Evolutionary conservation across 768 basidiomycete genomes (phyloP).

Genomic region (Phylloporus arenicola): DNA sequence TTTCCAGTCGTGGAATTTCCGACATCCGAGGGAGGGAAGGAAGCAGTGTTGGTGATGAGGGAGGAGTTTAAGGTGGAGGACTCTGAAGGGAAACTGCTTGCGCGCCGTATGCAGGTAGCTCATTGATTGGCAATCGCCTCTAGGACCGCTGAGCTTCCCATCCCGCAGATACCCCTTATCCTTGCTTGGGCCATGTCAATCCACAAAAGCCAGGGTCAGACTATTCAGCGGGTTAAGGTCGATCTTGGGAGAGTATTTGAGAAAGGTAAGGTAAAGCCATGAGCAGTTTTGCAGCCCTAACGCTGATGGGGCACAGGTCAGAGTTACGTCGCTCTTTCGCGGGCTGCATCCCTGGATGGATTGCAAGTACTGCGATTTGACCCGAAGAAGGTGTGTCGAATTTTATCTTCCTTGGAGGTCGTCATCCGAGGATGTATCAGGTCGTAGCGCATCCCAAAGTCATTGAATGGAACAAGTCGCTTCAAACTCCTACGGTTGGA

Average conservation of each 20-base stretch:
- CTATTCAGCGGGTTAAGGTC: slow-evolving; percentile 58
- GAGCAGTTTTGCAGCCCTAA: too few relatives aligned
- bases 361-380: slow-evolving; percentile 51
- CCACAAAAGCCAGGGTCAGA: slow-evolving; percentile 76
- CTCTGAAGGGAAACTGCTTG: slow-evolving; percentile 44
- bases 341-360: slow-evolving; percentile 49
- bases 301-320: slow-evolving; percentile 32
- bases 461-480: slow-evolving; percentile 38
- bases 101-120: slow-evolving; percentile 41
- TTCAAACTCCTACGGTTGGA: slow-evolving; percentile 1
- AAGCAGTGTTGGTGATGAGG: slow-evolving; percentile 43
- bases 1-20: slow-evolving; percentile 47
- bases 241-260: slow-evolving; percentile 65
- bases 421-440: slow-evolving; percentile 16
- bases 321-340: slow-evolving; percentile 46
- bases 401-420: background rate
- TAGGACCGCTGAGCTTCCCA: background rate
- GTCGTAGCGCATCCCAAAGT: slow-evolving; percentile 42
- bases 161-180: slow-evolving; percentile 59
- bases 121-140: background rate
- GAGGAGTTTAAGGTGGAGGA: slow-evolving; percentile 53
- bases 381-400: slow-evolving; percentile 40
- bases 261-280: slow-evolving; percentile 32
- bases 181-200: slow-evolving; percentile 76
- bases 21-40: slow-evolving; percentile 36